phyloP scores from a whole-genome alignment of 257 asterid species.

The Solanum rostratum region DNA sequence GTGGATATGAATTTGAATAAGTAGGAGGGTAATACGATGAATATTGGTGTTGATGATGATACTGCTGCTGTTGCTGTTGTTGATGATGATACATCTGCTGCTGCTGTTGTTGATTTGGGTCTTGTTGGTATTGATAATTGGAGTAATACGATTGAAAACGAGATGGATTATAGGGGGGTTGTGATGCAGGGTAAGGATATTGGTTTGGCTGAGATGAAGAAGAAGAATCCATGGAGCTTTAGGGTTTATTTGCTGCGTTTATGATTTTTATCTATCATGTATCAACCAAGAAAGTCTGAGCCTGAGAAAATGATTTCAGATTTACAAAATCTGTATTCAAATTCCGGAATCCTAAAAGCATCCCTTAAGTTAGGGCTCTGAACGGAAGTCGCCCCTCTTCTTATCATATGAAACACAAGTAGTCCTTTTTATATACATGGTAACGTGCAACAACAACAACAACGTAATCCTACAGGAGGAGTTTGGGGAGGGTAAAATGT shows the following conservation, averaged over 20 bases:
- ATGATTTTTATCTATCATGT: background rate
- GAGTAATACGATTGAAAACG: background rate
- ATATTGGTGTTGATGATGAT: background rate
- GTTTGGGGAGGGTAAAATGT: too few relatives aligned
- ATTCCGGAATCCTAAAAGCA: background rate
- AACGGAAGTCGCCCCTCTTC: background rate
- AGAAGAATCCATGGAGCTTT: background rate
- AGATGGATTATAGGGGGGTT: background rate
- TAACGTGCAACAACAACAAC: too few relatives aligned
- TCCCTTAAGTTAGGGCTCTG: background rate
- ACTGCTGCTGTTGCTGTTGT: background rate
- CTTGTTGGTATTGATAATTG: background rate
- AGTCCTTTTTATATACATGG: background rate
- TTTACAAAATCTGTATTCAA: background rate
- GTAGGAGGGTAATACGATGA: background rate
- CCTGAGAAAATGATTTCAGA: background rate
- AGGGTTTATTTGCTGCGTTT: background rate
- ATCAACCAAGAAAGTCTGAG: background rate
- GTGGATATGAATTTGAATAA: background rate
- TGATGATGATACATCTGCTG: background rate
- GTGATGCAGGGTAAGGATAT: background rate
- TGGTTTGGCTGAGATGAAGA: background rate
- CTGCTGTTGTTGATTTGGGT: background rate
- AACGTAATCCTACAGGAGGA: too few relatives aligned
- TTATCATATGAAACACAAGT: background rate